Evolutionary conservation across 2,329 filamentous ascomycete species (phyloP).

Genomic region (Albifimbria verrucaria): DNA sequence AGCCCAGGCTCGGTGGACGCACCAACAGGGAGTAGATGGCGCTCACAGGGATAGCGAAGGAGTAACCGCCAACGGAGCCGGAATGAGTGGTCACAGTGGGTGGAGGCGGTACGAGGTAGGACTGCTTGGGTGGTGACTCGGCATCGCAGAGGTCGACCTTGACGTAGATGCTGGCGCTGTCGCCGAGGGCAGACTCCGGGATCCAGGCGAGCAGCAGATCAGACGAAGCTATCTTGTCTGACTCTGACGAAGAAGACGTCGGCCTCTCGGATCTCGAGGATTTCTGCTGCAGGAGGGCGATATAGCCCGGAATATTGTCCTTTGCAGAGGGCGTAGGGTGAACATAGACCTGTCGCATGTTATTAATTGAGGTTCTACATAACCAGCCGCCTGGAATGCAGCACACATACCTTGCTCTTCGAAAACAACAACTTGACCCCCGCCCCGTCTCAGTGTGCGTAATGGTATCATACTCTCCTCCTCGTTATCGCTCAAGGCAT

Average conservation of each 20-base stretch:
- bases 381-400: neutral
- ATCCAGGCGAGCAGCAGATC: constrained; percentile 90
- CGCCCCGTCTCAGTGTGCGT: constrained; percentile 71
- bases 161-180: constrained; percentile 84
- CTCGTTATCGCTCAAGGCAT: constrained; percentile 94
- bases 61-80: constrained; percentile 71
- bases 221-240: constrained; percentile 52
- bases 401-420: constrained; percentile 81
- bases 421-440: constrained; percentile 90
- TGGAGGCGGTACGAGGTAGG: constrained; percentile 86
- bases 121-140: constrained; percentile 77
- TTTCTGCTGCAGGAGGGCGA: constrained; percentile 91
- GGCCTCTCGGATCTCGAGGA: constrained; percentile 39
- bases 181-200: constrained; percentile 82
- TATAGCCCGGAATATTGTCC: constrained; percentile 93
- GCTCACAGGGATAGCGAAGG: constrained; percentile 86
- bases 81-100: constrained; percentile 78
- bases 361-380: too few relatives aligned
- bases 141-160: constrained; percentile 88
- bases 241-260: constrained; percentile 27
- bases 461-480: constrained; percentile 93
- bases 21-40: constrained; percentile 90
- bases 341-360: constrained; percentile 71
- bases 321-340: constrained; percentile 90
- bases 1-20: constrained; percentile 87